Percentiles rank a stretch among this genome's conserved stretches.
These are phyloP conservation scores for Botryobasidium botryosum DNA, from an alignment of 768 basidiomycete species.

Conservation along the genomic window DNA sequence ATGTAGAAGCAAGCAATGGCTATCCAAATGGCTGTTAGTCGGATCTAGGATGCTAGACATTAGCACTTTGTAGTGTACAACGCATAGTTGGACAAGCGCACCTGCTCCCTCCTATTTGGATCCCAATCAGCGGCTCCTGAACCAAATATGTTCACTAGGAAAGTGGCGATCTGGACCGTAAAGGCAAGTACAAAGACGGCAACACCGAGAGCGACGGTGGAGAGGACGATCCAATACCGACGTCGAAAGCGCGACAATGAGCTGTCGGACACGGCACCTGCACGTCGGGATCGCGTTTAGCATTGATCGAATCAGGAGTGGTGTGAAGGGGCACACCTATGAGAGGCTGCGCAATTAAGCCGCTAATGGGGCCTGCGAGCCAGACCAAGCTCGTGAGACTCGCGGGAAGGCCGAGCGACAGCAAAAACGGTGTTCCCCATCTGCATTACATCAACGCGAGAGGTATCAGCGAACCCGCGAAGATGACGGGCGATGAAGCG, in stretches of 20 bases:
- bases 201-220: slow-evolving; percentile 61
- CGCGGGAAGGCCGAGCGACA: slow-evolving; percentile 66
- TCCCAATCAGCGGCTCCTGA: slow-evolving; percentile 79
- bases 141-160: slow-evolving; percentile 62
- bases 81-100: slow-evolving; percentile 20
- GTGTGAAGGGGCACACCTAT: slow-evolving; percentile 43
- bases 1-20: slow-evolving; percentile 85
- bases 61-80: not conserved
- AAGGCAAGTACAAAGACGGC: slow-evolving; percentile 73
- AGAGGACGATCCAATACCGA: slow-evolving; percentile 84
- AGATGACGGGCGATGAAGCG: too few relatives aligned
- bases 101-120: slow-evolving; percentile 46
- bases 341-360: slow-evolving; percentile 89
- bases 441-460: slow-evolving; percentile 25
- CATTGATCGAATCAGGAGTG: not conserved
- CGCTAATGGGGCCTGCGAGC: slow-evolving; percentile 77
- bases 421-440: slow-evolving; percentile 89
- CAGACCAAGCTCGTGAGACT: slow-evolving; percentile 88
- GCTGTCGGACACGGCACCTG: slow-evolving; percentile 90
- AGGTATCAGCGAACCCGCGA: too few relatives aligned
- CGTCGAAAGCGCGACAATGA: slow-evolving; percentile 81
- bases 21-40: slow-evolving; percentile 62
- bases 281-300: not conserved
- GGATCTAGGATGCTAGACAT: slow-evolving; percentile 16
- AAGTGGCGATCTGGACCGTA: slow-evolving; percentile 50